Conservation (phyloP, 495 filamentous ascomycete species). For the Massariosphaeria phaeospora region DNA sequence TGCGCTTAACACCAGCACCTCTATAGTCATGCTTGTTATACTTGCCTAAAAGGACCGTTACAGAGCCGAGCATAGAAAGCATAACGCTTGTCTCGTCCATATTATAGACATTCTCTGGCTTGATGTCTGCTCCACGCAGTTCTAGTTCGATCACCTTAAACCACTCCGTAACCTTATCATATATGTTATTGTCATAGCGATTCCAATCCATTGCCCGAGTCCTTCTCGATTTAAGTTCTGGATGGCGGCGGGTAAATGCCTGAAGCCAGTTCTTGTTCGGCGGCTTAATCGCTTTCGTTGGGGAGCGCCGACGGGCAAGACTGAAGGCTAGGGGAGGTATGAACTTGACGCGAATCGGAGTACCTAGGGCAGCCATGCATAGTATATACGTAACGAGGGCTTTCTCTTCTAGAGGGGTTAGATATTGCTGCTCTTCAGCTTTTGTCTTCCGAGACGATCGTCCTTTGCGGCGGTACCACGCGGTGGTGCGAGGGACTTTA, state of each 20-base stretch:
- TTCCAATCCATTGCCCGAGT: background rate
- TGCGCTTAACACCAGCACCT: background rate
- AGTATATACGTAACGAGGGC: no score
- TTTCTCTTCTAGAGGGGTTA: no score
- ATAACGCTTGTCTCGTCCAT: background rate
- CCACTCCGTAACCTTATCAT: background rate
- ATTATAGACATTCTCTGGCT: background rate
- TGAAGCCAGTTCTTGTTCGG: background rate
- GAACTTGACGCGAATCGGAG: no score
- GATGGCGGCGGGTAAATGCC: background rate
- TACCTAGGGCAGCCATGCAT: no score
- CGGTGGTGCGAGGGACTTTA: no score
- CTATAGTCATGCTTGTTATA: background rate
- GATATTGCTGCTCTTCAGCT: no score
- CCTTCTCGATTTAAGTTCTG: background rate
- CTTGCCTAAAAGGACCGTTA: background rate
- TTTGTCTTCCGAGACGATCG: no score
- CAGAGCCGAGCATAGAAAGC: background rate
- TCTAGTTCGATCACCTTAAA: background rate
- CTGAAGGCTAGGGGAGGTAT: background rate
- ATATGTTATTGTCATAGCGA: background rate
- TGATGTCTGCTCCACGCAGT: background rate
- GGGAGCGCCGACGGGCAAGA: background rate
- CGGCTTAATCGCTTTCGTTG: background rate
- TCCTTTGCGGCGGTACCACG: no score